Conservation (phyloP, 2,329 filamentous ascomycete species). For the Blastomyces emzantsi region DNA sequence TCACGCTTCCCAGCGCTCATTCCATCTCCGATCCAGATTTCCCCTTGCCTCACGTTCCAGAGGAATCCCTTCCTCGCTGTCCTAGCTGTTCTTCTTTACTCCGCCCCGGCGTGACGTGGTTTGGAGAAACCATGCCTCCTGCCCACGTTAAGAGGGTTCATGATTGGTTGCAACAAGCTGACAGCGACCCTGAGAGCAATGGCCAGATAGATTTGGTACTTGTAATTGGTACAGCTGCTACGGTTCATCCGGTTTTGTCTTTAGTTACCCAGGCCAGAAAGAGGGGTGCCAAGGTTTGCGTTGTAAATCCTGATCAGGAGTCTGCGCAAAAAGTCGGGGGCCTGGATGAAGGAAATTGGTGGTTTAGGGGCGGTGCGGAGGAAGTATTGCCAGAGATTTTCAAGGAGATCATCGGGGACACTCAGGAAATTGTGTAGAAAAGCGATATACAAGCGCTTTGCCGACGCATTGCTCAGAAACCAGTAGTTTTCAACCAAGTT, state of each 20-base stretch:
- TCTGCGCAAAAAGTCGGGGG: conserved; percentile 4
- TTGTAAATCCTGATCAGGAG: conserved; percentile 1
- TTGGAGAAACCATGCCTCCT: conserved; percentile 1
- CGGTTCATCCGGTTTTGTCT: conserved; percentile 1
- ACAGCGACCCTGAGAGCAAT: background rate
- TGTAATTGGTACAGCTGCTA: conserved; percentile 6
- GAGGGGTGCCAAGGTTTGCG: conserved; percentile 3
- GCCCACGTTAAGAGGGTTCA: background rate
- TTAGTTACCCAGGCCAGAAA: conserved; percentile 3
- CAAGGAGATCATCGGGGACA: background rate
- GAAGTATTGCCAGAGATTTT: conserved; percentile 6
- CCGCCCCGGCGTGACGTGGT: conserved; percentile 5
- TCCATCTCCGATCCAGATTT: conserved; percentile 6
- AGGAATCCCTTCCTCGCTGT: conserved; percentile 3
- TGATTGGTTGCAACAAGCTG: conserved; percentile 3
- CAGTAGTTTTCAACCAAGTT: background rate
- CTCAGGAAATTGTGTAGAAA: background rate
- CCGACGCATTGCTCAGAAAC: background rate
- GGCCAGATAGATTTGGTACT: background rate
- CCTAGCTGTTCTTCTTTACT: conserved; percentile 5
- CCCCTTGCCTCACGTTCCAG: background rate
- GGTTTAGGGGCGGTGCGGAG: conserved; percentile 3
- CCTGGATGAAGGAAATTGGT: conserved; percentile 6
- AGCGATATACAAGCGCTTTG: background rate
- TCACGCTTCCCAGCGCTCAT: conserved; percentile 5